Evolutionary conservation across 371 early-diverging fungal species (phyloP).

Genomic region (Furculomyces boomerangus): DNA sequence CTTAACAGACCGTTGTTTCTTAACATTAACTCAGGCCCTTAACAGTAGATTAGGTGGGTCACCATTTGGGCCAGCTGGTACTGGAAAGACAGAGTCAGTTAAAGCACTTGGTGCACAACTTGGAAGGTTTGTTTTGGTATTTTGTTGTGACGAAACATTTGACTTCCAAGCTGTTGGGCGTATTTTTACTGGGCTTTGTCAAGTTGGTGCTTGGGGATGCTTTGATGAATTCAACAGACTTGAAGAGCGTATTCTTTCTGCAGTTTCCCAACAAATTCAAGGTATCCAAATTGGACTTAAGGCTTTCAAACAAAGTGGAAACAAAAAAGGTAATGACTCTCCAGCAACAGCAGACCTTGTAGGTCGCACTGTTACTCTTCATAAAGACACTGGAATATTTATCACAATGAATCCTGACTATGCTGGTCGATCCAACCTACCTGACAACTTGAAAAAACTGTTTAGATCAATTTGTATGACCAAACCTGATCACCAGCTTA

Average conservation of each 20-base stretch:
- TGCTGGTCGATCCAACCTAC: slow-evolving; percentile 94
- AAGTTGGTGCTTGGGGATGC: slow-evolving; percentile 98
- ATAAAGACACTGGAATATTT: slow-evolving; percentile 87
- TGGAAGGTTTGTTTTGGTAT: slow-evolving; percentile 93
- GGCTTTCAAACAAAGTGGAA: slow-evolving; percentile 53
- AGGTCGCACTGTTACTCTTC: slow-evolving; percentile 66
- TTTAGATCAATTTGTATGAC: slow-evolving; percentile 98
- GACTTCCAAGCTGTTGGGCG: slow-evolving; percentile 99
- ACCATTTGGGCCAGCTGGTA: slow-evolving; percentile 95
- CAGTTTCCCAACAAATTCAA: slow-evolving; percentile 97
- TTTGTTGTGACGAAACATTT: slow-evolving; percentile 99
- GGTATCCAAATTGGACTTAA: slow-evolving; percentile 90
- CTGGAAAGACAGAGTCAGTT: slow-evolving; percentile 98
- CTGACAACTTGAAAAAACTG: slow-evolving; percentile 95
- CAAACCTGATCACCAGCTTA: slow-evolving; percentile 89
- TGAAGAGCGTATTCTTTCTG: slow-evolving; percentile 91
- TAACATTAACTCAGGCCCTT: slow-evolving; percentile 93
- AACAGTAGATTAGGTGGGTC: slow-evolving; percentile 84
- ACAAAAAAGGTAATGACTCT: slow-evolving; percentile 35
- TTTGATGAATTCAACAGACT: slow-evolving; percentile 99
- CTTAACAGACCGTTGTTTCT: slow-evolving; percentile 91
- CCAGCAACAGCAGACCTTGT: slow-evolving; percentile 61
- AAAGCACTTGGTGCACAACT: slow-evolving; percentile 92
- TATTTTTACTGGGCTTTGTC: slow-evolving; percentile 95
- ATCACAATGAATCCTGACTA: slow-evolving; percentile 99